These are phyloP conservation scores for Mrakia hoshinonis DNA, from an alignment of 768 basidiomycete genomes.

Conservation along the genomic window DNA sequence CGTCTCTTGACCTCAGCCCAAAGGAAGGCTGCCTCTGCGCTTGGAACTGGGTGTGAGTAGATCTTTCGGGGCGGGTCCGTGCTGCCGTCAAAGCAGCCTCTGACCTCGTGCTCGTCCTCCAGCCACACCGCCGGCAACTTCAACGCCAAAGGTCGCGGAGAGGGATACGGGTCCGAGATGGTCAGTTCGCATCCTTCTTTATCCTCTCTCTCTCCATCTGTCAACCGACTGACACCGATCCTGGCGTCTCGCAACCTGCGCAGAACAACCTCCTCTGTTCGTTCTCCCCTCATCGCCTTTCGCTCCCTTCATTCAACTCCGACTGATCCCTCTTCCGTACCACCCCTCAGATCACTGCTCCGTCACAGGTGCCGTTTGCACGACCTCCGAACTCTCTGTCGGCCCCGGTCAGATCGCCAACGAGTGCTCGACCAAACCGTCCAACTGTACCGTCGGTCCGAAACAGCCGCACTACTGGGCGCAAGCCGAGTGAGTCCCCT, in stretches of 20 bases:
- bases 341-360: slow-evolving; percentile 48
- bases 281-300: background rate
- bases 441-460: slow-evolving; percentile 64
- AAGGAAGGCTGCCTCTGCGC: slow-evolving; percentile 44
- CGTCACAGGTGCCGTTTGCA: slow-evolving; percentile 51
- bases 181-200: background rate
- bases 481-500: slow-evolving; percentile 49
- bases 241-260: too few relatives aligned
- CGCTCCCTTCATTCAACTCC: too few relatives aligned
- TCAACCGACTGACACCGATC: too few relatives aligned
- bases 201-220: background rate
- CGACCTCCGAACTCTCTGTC: slow-evolving; percentile 42
- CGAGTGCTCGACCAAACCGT: slow-evolving; percentile 56
- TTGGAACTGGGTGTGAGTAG: slow-evolving; percentile 49
- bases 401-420: slow-evolving; percentile 55
- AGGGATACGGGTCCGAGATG: background rate
- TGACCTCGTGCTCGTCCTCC: background rate
- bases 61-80: slow-evolving; percentile 29
- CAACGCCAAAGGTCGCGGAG: background rate
- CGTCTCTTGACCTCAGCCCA: background rate
- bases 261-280: too few relatives aligned
- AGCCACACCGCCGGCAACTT: background rate
- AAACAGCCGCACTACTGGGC: slow-evolving; percentile 63
- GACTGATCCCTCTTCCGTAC: background rate
- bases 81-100: slow-evolving; percentile 22